Conservation (phyloP, 176 grass and related monocot genomes). For the Pontederia paniculata region DNA sequence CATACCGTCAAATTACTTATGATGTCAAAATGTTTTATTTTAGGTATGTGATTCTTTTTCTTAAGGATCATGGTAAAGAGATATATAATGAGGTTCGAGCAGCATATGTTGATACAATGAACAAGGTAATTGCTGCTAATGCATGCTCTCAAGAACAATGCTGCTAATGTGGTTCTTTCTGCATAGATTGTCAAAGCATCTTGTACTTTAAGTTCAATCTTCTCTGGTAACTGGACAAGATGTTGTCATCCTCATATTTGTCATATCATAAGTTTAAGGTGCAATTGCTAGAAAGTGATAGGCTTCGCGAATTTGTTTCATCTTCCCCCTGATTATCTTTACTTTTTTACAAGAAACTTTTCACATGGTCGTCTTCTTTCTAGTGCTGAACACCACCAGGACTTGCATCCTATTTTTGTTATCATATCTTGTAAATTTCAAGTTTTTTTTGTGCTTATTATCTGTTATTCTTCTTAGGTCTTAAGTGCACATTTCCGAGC, state of each 20-base stretch:
- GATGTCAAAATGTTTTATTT: constrained; percentile 7
- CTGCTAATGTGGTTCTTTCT: no score
- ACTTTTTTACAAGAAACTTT: not conserved
- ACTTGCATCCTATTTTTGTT: not conserved
- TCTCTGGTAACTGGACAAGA: not conserved
- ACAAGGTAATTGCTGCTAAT: constrained; percentile 52
- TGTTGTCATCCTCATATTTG: no score
- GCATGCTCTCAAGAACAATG: no score
- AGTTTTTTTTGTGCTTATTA: constrained; percentile 1
- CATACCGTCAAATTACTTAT: not conserved
- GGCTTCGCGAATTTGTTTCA: no score
- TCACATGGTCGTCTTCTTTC: no score
- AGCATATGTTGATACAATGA: constrained; percentile 98
- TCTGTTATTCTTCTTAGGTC: constrained; percentile 37
- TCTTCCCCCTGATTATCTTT: no score
- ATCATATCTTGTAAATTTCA: no score
- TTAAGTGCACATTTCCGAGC: constrained; percentile 93
- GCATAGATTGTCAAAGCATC: constrained; percentile 2
- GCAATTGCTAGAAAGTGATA: no score
- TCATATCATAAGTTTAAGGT: no score
- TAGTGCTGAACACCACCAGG: not conserved
- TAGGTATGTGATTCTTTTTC: constrained; percentile 74
- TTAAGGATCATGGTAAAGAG: constrained; percentile 97
- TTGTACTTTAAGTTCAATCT: constrained; percentile 3
- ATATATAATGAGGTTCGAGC: constrained; percentile 91